These are phyloP conservation scores for Biancaea sappan DNA, from an alignment of 306 rosid genomes.

Conservation along the genomic window DNA sequence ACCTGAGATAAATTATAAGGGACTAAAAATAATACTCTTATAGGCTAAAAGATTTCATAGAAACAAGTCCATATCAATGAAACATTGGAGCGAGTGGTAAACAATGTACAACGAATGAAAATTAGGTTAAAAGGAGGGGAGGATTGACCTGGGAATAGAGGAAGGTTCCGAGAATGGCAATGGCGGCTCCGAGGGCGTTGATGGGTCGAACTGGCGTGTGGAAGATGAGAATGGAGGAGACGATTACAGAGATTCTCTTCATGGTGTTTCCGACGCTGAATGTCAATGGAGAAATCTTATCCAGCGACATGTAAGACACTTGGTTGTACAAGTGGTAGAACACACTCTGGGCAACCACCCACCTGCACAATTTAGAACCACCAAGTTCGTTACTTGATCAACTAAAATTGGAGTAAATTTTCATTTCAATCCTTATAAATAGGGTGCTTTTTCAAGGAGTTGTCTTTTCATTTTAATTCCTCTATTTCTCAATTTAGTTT, in stretches of 20 bases:
- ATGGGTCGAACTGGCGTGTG: conserved; percentile 69
- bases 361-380: conserved; percentile 51
- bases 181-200: conserved; percentile 80
- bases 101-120: neutral
- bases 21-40: no score
- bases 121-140: neutral
- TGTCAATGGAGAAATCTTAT: conserved; percentile 84
- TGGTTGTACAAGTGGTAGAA: conserved; percentile 90
- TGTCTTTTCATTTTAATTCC: no score
- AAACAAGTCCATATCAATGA: no score
- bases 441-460: no score
- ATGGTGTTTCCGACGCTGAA: conserved; percentile 89
- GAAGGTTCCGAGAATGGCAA: conserved; percentile 86
- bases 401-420: conserved; percentile 9
- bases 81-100: no score
- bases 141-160: conserved; percentile 75
- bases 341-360: conserved; percentile 84
- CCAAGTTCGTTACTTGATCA: conserved; percentile 1
- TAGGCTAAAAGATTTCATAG: no score
- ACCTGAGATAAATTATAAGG: no score
- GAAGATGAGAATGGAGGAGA: conserved; percentile 79
- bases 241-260: conserved; percentile 82
- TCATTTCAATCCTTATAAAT: no score
- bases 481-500: no score
- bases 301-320: conserved; percentile 87